A percentile compares a stretch with the other conserved stretches of the same genome.
These are phyloP conservation scores for Trypanosoma avium DNA, from an alignment of 208 protist genomes.

Conservation along the genomic window DNA sequence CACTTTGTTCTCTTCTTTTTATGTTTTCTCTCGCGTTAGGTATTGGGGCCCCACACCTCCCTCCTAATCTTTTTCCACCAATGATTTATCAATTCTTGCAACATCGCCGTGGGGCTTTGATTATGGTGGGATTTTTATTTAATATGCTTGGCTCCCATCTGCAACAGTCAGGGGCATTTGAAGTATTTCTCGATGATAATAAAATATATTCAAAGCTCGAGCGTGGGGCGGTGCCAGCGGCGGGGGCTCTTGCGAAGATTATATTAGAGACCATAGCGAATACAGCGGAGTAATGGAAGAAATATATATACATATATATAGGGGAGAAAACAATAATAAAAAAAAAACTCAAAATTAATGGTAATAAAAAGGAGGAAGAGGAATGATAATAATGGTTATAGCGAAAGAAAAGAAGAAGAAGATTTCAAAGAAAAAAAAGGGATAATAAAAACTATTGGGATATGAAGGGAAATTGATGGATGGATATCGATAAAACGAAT, in stretches of 20 bases:
- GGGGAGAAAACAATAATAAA: no score
- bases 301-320: not conserved
- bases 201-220: constrained; percentile 75
- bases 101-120: constrained; percentile 47
- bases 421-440: not conserved
- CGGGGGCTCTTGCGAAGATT: constrained; percentile 29
- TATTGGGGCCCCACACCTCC: constrained; percentile 33
- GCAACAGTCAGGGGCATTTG: constrained; percentile 63
- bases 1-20: constrained; percentile 38
- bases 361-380: no score
- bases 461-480: not conserved
- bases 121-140: constrained; percentile 50
- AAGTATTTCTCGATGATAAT: constrained; percentile 60
- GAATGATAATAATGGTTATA: no score
- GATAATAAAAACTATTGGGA: not conserved
- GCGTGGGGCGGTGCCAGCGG: constrained; percentile 29
- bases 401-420: constrained; percentile 24
- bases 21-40: constrained; percentile 37
- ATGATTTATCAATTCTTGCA: constrained; percentile 33
- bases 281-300: not conserved
- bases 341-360: no score
- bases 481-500: not conserved
- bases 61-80: constrained; percentile 32
- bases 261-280: not conserved
- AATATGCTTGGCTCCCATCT: constrained; percentile 54